Evolutionary conservation across 1,139 yeast species (phyloP).

Genomic region (Saccharomyces hybrid): DNA sequence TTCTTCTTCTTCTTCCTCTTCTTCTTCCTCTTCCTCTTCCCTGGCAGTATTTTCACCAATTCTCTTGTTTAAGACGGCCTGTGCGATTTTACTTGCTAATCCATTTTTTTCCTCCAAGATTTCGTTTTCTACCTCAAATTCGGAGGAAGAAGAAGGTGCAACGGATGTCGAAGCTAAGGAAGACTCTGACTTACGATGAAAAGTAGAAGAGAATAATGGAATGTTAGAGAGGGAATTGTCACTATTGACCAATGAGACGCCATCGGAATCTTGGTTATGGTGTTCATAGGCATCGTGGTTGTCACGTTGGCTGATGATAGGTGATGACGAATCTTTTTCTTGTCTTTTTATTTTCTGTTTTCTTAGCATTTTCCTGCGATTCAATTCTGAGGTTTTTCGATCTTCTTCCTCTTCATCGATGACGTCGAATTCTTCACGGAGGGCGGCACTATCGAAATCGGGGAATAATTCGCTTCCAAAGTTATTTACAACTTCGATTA

Average conservation of each 20-base stretch:
- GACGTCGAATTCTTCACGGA: slow-evolving; percentile 15
- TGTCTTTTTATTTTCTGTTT: slow-evolving; percentile 15
- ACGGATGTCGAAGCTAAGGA: slow-evolving; percentile 9
- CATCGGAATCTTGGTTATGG: slow-evolving; percentile 25
- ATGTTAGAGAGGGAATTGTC: slow-evolving; percentile 31
- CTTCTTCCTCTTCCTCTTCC: background rate
- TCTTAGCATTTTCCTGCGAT: slow-evolving; percentile 26
- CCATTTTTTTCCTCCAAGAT: slow-evolving; percentile 10
- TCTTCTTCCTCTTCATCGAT: slow-evolving; percentile 18
- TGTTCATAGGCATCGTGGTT: slow-evolving; percentile 10
- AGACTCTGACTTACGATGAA: slow-evolving; percentile 10
- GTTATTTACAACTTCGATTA: slow-evolving; percentile 49
- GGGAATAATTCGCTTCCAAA: slow-evolving; percentile 61
- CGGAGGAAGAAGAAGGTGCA: slow-evolving; percentile 17
- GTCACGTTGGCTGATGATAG: background rate
- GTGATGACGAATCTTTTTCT: slow-evolving; percentile 3
- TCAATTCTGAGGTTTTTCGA: slow-evolving; percentile 25
- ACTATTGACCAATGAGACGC: slow-evolving; percentile 29
- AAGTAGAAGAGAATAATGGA: slow-evolving; percentile 25
- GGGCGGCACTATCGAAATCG: slow-evolving; percentile 37
- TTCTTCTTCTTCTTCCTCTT: background rate
- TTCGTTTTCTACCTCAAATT: slow-evolving; percentile 17
- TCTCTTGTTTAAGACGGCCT: slow-evolving; percentile 23
- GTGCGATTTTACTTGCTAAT: slow-evolving; percentile 20
- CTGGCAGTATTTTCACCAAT: slow-evolving; percentile 5